Evolutionary conservation across 176 grass and related monocot genomes (phyloP), one percentile per base, ranked within the genome.

Genomic region (Typha latifolia): DNA sequence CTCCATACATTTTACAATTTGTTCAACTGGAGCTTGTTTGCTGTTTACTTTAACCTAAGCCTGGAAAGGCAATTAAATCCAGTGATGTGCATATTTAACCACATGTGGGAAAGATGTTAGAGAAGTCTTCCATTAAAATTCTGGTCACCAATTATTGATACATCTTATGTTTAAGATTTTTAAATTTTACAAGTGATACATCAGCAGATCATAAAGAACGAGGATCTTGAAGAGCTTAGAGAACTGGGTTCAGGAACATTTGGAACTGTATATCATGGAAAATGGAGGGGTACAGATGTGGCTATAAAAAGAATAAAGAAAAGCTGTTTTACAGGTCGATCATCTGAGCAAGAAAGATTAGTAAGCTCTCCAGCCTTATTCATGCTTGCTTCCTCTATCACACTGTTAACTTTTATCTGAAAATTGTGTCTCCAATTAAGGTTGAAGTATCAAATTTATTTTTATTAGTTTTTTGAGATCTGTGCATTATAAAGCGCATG

Each of bases 231-330:
- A 73, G 94, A 99, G 50, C 83, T 99, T 56, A 90, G 83, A 62
- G 94, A 99, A 79, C 81, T 99, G 59, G 94, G 94, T 77, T 99
- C 94, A 64, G 89, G 94, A 19, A 99, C 89, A 82, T 99, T 90
- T 49, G 94, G 89, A 71, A 99, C 93, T 20, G 94, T 99, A 16
- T 99, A 93, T 72, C 89, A 99, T 66, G 94, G 94, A 70, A 99
- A 99, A 82, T 99, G 94, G 94, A 99, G 94, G 81, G 94, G 94
- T 49, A 99, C 86, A 68, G 94, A 99, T 68, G 94, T 99, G 71
- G 94, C 94, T 31, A 99, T 99, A 63, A 99, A 99, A 66, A 75
- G 94, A 72, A 99, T 99, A 82, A 99, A 99, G 76, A 99, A 99
- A 68, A 99, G 86, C 32, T 93, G 89, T 67, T 99, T 99, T 67